Evolutionary conservation across 108 stramenopile genomes (phyloP).

Genomic region (Hondaea fermentalgiana): DNA sequence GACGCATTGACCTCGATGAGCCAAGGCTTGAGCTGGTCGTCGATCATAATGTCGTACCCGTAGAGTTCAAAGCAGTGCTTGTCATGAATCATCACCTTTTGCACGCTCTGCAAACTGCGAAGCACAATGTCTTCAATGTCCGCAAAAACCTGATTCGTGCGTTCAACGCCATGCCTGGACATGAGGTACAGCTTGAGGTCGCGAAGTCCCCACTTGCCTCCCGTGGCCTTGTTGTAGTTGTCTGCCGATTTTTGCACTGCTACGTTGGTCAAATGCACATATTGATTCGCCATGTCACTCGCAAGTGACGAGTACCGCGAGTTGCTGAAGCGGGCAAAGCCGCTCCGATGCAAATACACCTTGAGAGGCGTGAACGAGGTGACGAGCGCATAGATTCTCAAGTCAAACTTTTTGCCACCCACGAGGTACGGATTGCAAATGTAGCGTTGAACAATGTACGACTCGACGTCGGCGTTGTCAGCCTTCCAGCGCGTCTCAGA

Average conservation of each 20-base stretch:
- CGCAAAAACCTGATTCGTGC: conserved; percentile 38
- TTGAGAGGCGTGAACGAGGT: conserved; percentile 49
- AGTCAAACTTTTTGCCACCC: conserved; percentile 60
- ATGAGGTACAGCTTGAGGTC: conserved; percentile 48
- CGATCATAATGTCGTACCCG: conserved; percentile 56
- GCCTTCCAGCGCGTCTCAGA: conserved; percentile 42
- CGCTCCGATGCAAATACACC: conserved; percentile 41
- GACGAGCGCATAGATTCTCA: conserved; percentile 55
- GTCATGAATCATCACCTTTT: conserved; percentile 54
- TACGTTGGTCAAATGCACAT: conserved; percentile 57
- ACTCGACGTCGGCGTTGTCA: conserved; percentile 42
- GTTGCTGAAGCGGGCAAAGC: conserved; percentile 45
- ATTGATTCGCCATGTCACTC: conserved; percentile 38
- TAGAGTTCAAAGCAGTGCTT: conserved; percentile 64
- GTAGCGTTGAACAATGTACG: conserved; percentile 58
- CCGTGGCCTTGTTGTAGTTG: conserved; percentile 46
- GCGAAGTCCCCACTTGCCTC: conserved; percentile 55
- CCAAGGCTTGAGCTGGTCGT: conserved; percentile 53
- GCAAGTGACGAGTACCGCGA: conserved; percentile 22
- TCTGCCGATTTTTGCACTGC: conserved; percentile 55
- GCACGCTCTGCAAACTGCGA: conserved; percentile 45
- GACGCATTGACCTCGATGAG: conserved; percentile 59
- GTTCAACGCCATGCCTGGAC: conserved; percentile 36
- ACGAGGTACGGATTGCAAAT: conserved; percentile 55
- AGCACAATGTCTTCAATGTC: conserved; percentile 47